Conservation (phyloP, 1,139 yeast species). For the Kazachstania sp. region DNA sequence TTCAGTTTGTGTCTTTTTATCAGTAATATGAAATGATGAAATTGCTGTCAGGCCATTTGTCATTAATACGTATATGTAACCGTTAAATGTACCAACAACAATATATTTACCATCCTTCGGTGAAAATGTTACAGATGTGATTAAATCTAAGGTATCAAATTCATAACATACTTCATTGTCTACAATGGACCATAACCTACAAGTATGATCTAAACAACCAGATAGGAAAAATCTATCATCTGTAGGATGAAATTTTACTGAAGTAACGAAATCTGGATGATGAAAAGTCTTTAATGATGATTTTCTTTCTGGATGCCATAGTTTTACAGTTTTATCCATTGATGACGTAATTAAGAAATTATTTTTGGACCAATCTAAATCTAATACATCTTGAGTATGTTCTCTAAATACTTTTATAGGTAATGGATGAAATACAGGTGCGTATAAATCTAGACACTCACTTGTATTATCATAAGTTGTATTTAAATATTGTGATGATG, state of each 20-base stretch:
- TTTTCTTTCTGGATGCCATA: constrained; percentile 76
- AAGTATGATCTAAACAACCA: constrained; percentile 71
- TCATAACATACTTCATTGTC: constrained; percentile 46
- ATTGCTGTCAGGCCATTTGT: constrained; percentile 55
- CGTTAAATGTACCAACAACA: constrained; percentile 76
- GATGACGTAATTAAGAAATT: constrained; percentile 73
- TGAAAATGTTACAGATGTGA: constrained; percentile 26
- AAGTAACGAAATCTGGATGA: constrained; percentile 77
- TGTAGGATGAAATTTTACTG: constrained; percentile 71
- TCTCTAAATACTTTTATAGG: constrained; percentile 59
- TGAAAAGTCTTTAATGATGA: constrained; percentile 58
- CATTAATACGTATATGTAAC: constrained; percentile 53
- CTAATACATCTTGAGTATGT: constrained; percentile 61
- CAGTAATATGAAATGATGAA: constrained; percentile 47
- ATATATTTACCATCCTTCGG: constrained; percentile 45
- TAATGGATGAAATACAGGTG: constrained; percentile 69
- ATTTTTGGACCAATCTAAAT: constrained; percentile 83
- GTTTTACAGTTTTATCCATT: constrained; percentile 73
- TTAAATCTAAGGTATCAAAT: constrained; percentile 27
- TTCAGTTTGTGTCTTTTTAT: constrained; percentile 22
- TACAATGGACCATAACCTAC: constrained; percentile 75
- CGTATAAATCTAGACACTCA: constrained; percentile 32
- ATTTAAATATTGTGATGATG: background rate
- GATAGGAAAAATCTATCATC: constrained; percentile 85
- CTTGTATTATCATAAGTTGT: background rate